Conservation (phyloP, 768 basidiomycete genomes). For the Rhizopogon roseolus region DNA sequence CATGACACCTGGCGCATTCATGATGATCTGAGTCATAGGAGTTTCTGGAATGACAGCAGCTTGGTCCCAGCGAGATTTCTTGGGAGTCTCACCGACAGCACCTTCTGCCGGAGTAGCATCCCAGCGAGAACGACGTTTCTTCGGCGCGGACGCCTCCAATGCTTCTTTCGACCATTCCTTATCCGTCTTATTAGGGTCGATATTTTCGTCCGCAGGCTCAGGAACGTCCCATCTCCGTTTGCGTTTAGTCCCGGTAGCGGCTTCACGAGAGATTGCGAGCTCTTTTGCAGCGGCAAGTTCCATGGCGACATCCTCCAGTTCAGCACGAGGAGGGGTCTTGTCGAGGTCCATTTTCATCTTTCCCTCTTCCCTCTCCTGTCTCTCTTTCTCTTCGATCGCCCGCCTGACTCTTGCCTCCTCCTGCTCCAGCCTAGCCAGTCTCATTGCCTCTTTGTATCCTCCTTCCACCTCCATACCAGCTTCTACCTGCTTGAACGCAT, state of each 20-base stretch:
- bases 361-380: slow-evolving; percentile 64
- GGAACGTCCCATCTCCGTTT: slow-evolving; percentile 80
- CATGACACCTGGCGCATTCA: slow-evolving; percentile 78
- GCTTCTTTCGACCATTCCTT: slow-evolving; percentile 75
- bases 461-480: slow-evolving; percentile 74
- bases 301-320: slow-evolving; percentile 67
- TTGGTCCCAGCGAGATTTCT: slow-evolving; percentile 96
- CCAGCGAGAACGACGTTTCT: slow-evolving; percentile 94
- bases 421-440: slow-evolving; percentile 83
- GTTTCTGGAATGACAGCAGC: slow-evolving; percentile 70
- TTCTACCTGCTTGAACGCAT: slow-evolving; percentile 66
- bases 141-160: slow-evolving; percentile 68
- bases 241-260: slow-evolving; percentile 51
- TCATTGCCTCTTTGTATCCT: slow-evolving; percentile 96
- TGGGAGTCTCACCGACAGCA: slow-evolving; percentile 60
- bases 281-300: slow-evolving; percentile 52
- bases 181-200: slow-evolving; percentile 54
- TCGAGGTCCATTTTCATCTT: slow-evolving; percentile 84
- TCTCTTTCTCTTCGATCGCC: slow-evolving; percentile 87
- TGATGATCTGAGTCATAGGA: slow-evolving; percentile 77
- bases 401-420: slow-evolving; percentile 83
- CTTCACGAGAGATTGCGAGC: slow-evolving; percentile 35
- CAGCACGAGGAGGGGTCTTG: slow-evolving; percentile 84
- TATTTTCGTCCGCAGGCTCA: slow-evolving; percentile 59
- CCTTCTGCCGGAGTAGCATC: slow-evolving; percentile 86